These are phyloP conservation scores for Crassisporium funariophilum DNA, from an alignment of 768 basidiomycete species.

Conservation along the genomic window DNA sequence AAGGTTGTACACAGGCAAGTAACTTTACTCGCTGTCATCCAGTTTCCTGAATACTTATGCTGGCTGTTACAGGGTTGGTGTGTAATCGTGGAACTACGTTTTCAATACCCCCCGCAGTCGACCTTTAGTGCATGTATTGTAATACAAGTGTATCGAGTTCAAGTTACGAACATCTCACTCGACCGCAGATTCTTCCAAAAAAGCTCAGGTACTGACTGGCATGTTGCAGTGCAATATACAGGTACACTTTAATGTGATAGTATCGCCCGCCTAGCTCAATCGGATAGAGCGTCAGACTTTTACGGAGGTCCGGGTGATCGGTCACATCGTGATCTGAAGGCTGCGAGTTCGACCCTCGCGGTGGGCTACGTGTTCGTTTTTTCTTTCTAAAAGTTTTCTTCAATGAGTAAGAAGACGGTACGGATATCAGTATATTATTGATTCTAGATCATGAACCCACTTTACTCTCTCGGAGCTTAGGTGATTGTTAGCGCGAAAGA, in stretches of 20 bases:
- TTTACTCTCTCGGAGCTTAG: too few relatives aligned
- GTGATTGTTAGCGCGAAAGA: too few relatives aligned
- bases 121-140: slow-evolving; percentile 13
- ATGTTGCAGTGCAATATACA: not conserved
- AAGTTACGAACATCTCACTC: too few relatives aligned
- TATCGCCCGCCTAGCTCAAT: slow-evolving; percentile 54
- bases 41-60: not conserved
- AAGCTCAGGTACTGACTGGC: not conserved
- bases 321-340: slow-evolving; percentile 20
- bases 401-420: not conserved
- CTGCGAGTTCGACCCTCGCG: slow-evolving; percentile 37
- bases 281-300: slow-evolving; percentile 58
- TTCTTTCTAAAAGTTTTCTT: not conserved
- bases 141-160: too few relatives aligned
- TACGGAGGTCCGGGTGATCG: slow-evolving; percentile 30
- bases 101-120: too few relatives aligned
- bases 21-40: not conserved
- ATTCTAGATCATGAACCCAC: too few relatives aligned
- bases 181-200: too few relatives aligned
- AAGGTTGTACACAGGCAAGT: slow-evolving; percentile 46
- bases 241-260: not conserved
- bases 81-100: slow-evolving; percentile 11
- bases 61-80: slow-evolving; percentile 14
- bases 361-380: slow-evolving; percentile 32
- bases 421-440: too few relatives aligned